Evolutionary conservation across 176 grass and related monocot genomes (phyloP).

Genomic region (Cocos nucifera): DNA sequence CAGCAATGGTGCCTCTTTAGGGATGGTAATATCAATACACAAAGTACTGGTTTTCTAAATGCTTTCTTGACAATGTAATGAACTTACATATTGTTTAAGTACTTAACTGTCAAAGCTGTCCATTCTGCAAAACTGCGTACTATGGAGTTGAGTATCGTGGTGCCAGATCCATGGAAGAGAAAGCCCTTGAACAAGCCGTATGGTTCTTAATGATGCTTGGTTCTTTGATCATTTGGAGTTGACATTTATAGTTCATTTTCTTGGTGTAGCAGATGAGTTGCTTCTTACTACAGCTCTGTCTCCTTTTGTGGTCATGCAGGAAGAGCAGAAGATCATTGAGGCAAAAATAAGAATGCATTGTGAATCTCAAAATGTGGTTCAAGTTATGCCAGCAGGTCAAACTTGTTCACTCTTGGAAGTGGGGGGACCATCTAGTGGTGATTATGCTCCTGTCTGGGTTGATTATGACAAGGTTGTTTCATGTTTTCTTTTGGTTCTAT

Average conservation of each 20-base stretch:
- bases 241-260: no score
- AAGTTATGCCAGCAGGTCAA: neutral
- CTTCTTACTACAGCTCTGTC: no score
- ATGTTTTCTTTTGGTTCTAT: neutral
- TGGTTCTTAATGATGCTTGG: slow-evolving; percentile 6
- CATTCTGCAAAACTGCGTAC: slow-evolving; percentile 59
- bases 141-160: slow-evolving; percentile 56
- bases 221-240: neutral
- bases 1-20: no score
- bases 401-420: neutral
- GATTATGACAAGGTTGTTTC: neutral
- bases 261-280: no score
- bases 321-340: slow-evolving; percentile 20
- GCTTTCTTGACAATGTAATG: neutral
- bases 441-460: neutral
- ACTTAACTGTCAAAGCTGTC: slow-evolving; percentile 53
- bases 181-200: slow-evolving; percentile 33
- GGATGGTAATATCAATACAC: no score
- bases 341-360: slow-evolving; percentile 18
- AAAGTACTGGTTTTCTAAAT: no score
- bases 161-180: slow-evolving; percentile 27
- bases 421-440: neutral
- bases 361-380: slow-evolving; percentile 6
- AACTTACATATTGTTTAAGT: slow-evolving; percentile 3
- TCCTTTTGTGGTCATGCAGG: neutral